Percentiles rank a stretch among this genome's conserved stretches.
These are phyloP conservation scores for Pichia sp. DNA, from an alignment of 1,139 yeast species.

Conservation along the genomic window DNA sequence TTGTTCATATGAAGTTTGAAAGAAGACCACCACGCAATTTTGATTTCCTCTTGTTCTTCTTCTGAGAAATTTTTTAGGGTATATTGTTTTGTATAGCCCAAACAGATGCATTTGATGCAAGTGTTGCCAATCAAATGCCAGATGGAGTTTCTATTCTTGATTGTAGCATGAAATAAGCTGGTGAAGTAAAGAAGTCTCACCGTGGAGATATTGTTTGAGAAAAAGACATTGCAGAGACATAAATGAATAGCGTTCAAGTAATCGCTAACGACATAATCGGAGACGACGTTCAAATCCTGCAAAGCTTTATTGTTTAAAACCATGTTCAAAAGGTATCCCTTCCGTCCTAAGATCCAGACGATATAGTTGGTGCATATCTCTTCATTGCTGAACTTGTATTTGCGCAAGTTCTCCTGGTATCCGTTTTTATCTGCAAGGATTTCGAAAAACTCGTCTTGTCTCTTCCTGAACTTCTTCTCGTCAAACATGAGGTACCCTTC, in stretches of 20 bases:
- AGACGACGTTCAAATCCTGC: background rate
- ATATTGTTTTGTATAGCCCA: slow-evolving; percentile 31
- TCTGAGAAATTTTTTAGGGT: slow-evolving; percentile 17
- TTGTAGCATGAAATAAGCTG: slow-evolving; percentile 30
- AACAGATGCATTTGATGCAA: slow-evolving; percentile 31
- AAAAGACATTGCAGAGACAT: slow-evolving; percentile 28
- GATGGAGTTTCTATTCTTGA: slow-evolving; percentile 32
- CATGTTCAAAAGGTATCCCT: slow-evolving; percentile 9
- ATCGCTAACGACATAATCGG: slow-evolving; percentile 11
- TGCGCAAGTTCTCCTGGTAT: background rate
- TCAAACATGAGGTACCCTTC: slow-evolving; percentile 30
- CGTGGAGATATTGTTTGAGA: slow-evolving; percentile 30
- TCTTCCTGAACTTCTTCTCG: slow-evolving; percentile 22
- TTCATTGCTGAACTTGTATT: slow-evolving; percentile 15
- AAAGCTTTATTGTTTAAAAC: background rate
- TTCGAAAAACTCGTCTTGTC: slow-evolving; percentile 25
- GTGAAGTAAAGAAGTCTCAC: slow-evolving; percentile 30
- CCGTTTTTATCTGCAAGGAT: slow-evolving; percentile 1
- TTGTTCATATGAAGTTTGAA: slow-evolving; percentile 27
- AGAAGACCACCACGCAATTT: slow-evolving; percentile 28
- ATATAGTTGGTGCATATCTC: slow-evolving; percentile 31
- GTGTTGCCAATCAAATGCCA: slow-evolving; percentile 33
- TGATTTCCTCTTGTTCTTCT: slow-evolving; percentile 21
- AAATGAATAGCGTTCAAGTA: slow-evolving; percentile 29
- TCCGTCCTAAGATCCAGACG: slow-evolving; percentile 30